Evolutionary conservation across 2,329 filamentous ascomycete species (phyloP), one percentile per base, ranked within the genome.

Genomic region (Penicillium sp.): DNA sequence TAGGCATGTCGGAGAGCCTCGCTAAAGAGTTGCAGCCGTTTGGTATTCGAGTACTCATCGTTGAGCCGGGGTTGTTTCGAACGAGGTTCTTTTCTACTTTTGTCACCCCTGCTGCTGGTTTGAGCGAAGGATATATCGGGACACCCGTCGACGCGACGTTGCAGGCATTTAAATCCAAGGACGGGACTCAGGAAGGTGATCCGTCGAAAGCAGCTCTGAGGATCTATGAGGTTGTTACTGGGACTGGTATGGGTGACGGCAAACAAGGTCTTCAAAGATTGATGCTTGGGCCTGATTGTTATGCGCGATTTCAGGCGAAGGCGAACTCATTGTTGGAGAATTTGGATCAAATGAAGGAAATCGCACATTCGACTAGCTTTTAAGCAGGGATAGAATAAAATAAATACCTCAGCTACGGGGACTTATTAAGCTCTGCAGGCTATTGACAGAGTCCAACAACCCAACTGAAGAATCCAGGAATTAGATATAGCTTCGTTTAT

Each of bases 21-120:
- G 63, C 69, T 1, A 48, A 50, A 1, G 75, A 78, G 49, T 59
- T 77, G 0, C 61, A 62, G 4, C 55, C 63, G 0, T 70, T 77
- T 47, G 64, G 64, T 8, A 66, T 78, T 24, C 43, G 60, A 1
- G 69, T 76, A 2, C 56, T 78, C 7, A 63, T 78, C 23, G 72
- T 78, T 2, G 72, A 77, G 56, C 75, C 75, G 0, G 75, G 76
- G 0, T 68, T 64, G 1, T 77, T 76, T 60, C 66, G 73, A 1
- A 78, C 76, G 1, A 71, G 73, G 15, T 77, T 78, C 57, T 56
- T 47, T 62, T 72, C 52, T 33, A 48, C 40, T 24, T 47, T 18
- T 4, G 23, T 48, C 12, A 42, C n/a, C 0, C 52, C 52, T 13
- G 34, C 30, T n/a, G 46, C 46, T 1, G 69, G 75, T 4, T 43